Conservation (phyloP, 257 asterid species). For the Solanum appendiculatum region DNA sequence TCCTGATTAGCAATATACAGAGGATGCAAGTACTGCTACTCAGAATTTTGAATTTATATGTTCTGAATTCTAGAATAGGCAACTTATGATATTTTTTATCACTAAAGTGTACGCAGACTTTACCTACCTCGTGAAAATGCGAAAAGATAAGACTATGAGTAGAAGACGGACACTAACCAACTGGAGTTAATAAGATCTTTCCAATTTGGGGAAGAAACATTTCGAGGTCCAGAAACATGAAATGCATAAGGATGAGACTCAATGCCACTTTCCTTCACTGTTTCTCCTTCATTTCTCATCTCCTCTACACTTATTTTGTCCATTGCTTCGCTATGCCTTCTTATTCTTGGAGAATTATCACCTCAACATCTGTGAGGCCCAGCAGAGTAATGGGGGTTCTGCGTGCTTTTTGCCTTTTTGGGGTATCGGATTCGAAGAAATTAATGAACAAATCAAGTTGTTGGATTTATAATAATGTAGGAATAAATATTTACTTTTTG, state of each 20-base stretch:
- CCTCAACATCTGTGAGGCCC: neutral
- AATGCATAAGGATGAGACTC: slow-evolving; percentile 29
- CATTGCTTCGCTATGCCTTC: slow-evolving; percentile 1
- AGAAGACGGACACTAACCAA: slow-evolving; percentile 19
- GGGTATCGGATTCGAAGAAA: slow-evolving; percentile 6
- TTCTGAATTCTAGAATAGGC: neutral
- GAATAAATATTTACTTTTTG: neutral
- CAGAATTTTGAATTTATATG: neutral
- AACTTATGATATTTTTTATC: too few relatives aligned
- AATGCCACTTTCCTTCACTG: neutral
- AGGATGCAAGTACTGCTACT: neutral
- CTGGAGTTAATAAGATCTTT: slow-evolving; percentile 32
- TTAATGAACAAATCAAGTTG: slow-evolving; percentile 19
- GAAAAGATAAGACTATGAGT: neutral
- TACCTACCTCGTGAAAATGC: too few relatives aligned
- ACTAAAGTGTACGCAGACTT: neutral
- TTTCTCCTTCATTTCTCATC: slow-evolving; percentile 11
- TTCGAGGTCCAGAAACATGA: slow-evolving; percentile 38
- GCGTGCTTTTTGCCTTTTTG: neutral
- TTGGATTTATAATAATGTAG: slow-evolving; percentile 11
- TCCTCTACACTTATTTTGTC: slow-evolving; percentile 29
- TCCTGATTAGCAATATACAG: neutral
- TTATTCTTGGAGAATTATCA: neutral
- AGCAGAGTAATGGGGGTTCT: neutral
- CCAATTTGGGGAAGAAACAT: slow-evolving; percentile 34